These are phyloP conservation scores for Rosa multiflora DNA, from an alignment of 306 rosid species.

Conservation along the genomic window DNA sequence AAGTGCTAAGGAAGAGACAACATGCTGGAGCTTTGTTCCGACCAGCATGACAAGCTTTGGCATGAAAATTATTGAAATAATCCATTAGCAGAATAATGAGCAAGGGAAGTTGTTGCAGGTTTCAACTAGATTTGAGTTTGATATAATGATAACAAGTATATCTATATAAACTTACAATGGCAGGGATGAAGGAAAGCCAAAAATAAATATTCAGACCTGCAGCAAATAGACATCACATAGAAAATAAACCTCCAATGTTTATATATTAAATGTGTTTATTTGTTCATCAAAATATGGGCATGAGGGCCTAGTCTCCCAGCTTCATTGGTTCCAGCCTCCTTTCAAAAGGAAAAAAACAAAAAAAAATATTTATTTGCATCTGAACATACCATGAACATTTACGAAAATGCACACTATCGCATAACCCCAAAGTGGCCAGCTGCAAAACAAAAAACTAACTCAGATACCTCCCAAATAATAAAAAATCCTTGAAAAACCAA, in stretches of 20 bases:
- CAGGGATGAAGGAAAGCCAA: constrained; percentile 98
- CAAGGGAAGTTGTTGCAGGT: neutral
- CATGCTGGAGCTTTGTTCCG: constrained; percentile 97
- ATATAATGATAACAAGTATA: constrained; percentile 16
- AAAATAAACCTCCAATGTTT: constrained; percentile 20
- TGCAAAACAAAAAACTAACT: constrained; percentile 39
- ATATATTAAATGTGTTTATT: neutral
- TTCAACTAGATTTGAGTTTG: neutral
- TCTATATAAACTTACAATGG: constrained; percentile 52
- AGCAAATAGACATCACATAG: constrained; percentile 27
- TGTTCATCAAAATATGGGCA: neutral
- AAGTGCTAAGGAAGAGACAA: constrained; percentile 88
- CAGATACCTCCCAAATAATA: constrained; percentile 2
- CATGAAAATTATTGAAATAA: constrained; percentile 27
- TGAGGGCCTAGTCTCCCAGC: neutral
- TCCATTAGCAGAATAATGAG: neutral
- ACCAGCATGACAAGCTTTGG: constrained; percentile 87
- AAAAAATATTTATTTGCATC: neutral
- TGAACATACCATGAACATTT: constrained; percentile 72
- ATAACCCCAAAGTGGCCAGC: constrained; percentile 93
- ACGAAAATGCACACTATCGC: constrained; percentile 85
- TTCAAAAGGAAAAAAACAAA: neutral
- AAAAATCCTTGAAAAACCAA: neutral
- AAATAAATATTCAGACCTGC: constrained; percentile 87
- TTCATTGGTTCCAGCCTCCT: neutral